phyloP scores from a whole-genome alignment of 2,329 filamentous ascomycete species.

The Scytalidium sp. region DNA sequence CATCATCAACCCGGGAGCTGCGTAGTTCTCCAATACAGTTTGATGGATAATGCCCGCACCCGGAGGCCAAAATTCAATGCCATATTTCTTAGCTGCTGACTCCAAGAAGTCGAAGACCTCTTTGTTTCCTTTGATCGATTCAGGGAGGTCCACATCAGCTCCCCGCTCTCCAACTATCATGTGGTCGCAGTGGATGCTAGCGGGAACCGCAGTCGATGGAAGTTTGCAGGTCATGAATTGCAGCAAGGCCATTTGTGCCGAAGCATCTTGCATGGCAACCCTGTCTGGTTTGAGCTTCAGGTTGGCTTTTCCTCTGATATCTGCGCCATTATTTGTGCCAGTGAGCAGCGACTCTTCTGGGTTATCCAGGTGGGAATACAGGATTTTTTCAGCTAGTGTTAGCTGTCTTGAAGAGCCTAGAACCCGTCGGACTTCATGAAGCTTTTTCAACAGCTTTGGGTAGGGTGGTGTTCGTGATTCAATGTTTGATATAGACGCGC shows the following conservation, averaged over 20 bases:
- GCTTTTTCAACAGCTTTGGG: slow-evolving; percentile 73
- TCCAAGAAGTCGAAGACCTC: slow-evolving; percentile 98
- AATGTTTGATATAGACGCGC: slow-evolving; percentile 22
- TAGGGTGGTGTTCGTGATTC: slow-evolving; percentile 63
- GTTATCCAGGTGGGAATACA: slow-evolving; percentile 92
- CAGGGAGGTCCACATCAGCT: slow-evolving; percentile 78
- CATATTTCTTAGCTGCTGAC: slow-evolving; percentile 85
- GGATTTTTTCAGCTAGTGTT: slow-evolving; percentile 95
- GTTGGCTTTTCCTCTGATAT: slow-evolving; percentile 84
- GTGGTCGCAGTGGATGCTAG: slow-evolving; percentile 98
- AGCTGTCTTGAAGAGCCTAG: slow-evolving; percentile 62
- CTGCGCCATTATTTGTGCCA: slow-evolving; percentile 77
- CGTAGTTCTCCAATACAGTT: slow-evolving; percentile 96
- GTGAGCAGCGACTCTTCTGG: slow-evolving; percentile 83
- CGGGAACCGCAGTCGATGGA: slow-evolving; percentile 84
- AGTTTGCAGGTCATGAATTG: slow-evolving; percentile 99
- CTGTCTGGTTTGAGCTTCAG: slow-evolving; percentile 96
- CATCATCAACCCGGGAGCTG: slow-evolving; percentile 97
- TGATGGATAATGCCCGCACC: slow-evolving; percentile 97
- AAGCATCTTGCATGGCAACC: slow-evolving; percentile 98
- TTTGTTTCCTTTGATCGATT: slow-evolving; percentile 86
- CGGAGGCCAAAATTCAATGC: slow-evolving; percentile 93
- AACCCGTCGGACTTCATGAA: slow-evolving; percentile 71
- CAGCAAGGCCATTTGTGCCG: slow-evolving; percentile 94
- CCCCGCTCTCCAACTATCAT: slow-evolving; percentile 95